These are phyloP conservation scores for Trifolium fragiferum DNA, from an alignment of 306 rosid genomes.

Conservation along the genomic window DNA sequence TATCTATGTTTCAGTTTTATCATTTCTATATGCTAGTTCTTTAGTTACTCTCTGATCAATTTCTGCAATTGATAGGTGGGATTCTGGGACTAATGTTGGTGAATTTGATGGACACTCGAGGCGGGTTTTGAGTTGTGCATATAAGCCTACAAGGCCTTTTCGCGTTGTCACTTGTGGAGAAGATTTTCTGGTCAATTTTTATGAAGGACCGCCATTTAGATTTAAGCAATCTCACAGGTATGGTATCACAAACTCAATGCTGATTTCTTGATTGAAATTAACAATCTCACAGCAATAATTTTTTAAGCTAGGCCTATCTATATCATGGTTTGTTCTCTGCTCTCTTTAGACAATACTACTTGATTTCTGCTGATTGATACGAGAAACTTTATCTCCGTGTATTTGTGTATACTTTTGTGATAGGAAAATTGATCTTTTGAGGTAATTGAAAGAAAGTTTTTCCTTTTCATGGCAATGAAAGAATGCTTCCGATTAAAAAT, in stretches of 20 bases:
- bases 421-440: background rate
- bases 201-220: slow-evolving; percentile 95
- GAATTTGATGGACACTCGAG: slow-evolving; percentile 96
- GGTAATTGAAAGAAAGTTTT: background rate
- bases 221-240: slow-evolving; percentile 92
- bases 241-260: background rate
- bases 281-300: too few relatives aligned
- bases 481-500: background rate
- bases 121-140: slow-evolving; percentile 89
- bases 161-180: slow-evolving; percentile 94
- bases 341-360: background rate
- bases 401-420: background rate
- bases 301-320: too few relatives aligned
- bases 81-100: slow-evolving; percentile 92
- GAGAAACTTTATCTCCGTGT: background rate
- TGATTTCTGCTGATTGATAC: background rate
- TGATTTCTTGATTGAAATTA: too few relatives aligned
- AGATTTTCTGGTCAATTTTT: slow-evolving; percentile 89
- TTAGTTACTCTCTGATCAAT: background rate
- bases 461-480: background rate
- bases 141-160: slow-evolving; percentile 90
- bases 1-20: background rate
- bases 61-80: slow-evolving; percentile 71
- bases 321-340: background rate
- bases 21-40: background rate